Evolutionary conservation across 345 rosid genomes (phyloP).

Genomic region (Anastatica hierochuntica): DNA sequence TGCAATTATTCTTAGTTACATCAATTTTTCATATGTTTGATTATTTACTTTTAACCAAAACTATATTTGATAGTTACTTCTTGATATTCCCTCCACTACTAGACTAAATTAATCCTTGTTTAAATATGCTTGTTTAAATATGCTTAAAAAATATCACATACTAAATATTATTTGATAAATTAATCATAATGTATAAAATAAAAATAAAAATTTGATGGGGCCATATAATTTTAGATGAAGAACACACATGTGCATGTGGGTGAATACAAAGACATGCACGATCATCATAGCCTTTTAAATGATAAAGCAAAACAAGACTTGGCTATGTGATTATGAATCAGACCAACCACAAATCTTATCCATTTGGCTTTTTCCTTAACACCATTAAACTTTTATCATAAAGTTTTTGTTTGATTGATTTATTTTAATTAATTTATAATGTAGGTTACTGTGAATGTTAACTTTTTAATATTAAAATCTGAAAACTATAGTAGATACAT

Average conservation of each 20-base stretch:
- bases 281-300: conserved; percentile 18
- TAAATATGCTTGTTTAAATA: too few relatives aligned
- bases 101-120: too few relatives aligned
- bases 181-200: background rate
- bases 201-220: conserved; percentile 8
- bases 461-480: background rate
- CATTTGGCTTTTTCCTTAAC: conserved; percentile 21
- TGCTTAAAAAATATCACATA: too few relatives aligned
- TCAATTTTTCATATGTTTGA: too few relatives aligned
- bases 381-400: conserved; percentile 12
- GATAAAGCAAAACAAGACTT: conserved; percentile 15
- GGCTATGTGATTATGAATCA: conserved; percentile 12
- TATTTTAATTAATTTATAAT: background rate
- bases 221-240: conserved; percentile 2
- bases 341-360: conserved; percentile 27
- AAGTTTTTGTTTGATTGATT: background rate
- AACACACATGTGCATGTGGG: conserved; percentile 30
- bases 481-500: too few relatives aligned
- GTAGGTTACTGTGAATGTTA: background rate
- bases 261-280: conserved; percentile 34
- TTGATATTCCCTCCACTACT: too few relatives aligned
- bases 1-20: too few relatives aligned
- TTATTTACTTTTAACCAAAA: too few relatives aligned
- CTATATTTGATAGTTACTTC: too few relatives aligned
- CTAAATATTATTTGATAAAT: background rate